A percentile compares a stretch with the other conserved stretches of the same genome.
These are phyloP conservation scores for Boletus sp. DNA, from an alignment of 1,284 basidiomycete species.

Conservation along the genomic window DNA sequence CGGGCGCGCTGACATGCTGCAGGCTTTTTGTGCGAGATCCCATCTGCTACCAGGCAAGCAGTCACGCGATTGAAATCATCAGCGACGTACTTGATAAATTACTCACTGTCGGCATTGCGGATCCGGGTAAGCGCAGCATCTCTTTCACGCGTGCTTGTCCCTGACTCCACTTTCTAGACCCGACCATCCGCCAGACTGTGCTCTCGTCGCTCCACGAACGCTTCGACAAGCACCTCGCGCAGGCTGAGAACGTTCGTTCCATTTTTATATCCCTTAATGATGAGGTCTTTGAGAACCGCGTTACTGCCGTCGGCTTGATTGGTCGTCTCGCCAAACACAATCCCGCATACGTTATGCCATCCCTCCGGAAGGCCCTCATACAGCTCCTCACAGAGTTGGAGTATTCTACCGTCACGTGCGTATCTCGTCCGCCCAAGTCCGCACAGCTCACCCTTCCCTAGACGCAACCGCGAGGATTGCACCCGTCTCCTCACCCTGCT, in stretches of 20 bases:
- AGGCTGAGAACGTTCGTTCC: constrained; percentile 96
- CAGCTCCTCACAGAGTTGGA: constrained; percentile 97
- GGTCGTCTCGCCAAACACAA: constrained; percentile 94
- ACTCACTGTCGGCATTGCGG: constrained; percentile 94
- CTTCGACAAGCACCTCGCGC: constrained; percentile 97
- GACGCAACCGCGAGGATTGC: constrained; percentile 88
- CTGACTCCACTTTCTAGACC: constrained; percentile 39
- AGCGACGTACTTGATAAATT: constrained; percentile 98
- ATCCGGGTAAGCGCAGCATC: constrained; percentile 69
- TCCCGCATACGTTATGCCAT: constrained; percentile 98
- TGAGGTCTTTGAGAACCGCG: constrained; percentile 91
- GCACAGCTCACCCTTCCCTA: constrained; percentile 26
- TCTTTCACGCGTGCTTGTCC: not conserved
- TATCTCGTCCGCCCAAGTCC: constrained; percentile 9
- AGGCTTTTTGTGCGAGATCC: constrained; percentile 91
- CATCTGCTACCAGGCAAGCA: constrained; percentile 94
- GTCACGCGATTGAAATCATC: constrained; percentile 95
- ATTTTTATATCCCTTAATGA: constrained; percentile 98
- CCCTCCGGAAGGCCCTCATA: constrained; percentile 91
- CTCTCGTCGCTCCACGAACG: constrained; percentile 87
- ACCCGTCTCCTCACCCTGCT: constrained; percentile 84
- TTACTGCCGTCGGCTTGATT: constrained; percentile 88
- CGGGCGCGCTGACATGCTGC: constrained; percentile 92
- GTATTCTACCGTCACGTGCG: constrained; percentile 87
- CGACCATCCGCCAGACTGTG: constrained; percentile 84